A percentile compares a stretch with the other conserved stretches of the same genome.
Evolutionary conservation across 83 land plant genomes (phyloP).

Genomic region (Isoetes engelmannii): DNA sequence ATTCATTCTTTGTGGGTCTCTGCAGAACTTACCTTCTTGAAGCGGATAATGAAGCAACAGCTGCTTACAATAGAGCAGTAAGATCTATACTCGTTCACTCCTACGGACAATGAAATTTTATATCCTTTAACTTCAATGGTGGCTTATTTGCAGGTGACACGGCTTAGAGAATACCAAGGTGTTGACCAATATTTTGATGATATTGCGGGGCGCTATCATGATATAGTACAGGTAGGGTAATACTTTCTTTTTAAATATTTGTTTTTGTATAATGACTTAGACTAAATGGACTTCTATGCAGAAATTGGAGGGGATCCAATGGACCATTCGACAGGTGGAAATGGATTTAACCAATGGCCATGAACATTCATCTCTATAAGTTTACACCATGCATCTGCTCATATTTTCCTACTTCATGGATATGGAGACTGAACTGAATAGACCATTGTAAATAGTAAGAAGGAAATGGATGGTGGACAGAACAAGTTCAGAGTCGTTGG

Average conservation of each 20-base stretch:
- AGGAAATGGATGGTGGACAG: too few relatives aligned
- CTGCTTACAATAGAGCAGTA: constrained; percentile 92
- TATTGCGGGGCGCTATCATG: constrained; percentile 90
- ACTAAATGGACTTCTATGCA: constrained; percentile 22
- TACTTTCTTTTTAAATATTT: background rate
- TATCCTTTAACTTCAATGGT: background rate
- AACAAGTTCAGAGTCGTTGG: too few relatives aligned
- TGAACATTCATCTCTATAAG: constrained; percentile 38
- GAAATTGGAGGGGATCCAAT: constrained; percentile 90
- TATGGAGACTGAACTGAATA: too few relatives aligned
- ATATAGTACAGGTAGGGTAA: constrained; percentile 60
- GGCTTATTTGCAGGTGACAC: constrained; percentile 56
- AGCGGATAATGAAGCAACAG: constrained; percentile 86
- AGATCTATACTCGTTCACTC: background rate
- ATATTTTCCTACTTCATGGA: too few relatives aligned
- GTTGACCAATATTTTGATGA: constrained; percentile 93
- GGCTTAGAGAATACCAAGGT: constrained; percentile 94
- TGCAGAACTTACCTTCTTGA: constrained; percentile 71
- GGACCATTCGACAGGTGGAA: constrained; percentile 96
- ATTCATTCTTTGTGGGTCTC: background rate
- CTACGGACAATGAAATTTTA: background rate
- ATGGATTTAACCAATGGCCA: constrained; percentile 79
- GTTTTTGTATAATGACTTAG: too few relatives aligned
- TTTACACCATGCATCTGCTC: too few relatives aligned
- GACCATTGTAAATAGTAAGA: too few relatives aligned